Evolutionary conservation across 331 rosid species (phyloP), one percentile per base, ranked within the genome.

Genomic region (Quercus tomentella): DNA sequence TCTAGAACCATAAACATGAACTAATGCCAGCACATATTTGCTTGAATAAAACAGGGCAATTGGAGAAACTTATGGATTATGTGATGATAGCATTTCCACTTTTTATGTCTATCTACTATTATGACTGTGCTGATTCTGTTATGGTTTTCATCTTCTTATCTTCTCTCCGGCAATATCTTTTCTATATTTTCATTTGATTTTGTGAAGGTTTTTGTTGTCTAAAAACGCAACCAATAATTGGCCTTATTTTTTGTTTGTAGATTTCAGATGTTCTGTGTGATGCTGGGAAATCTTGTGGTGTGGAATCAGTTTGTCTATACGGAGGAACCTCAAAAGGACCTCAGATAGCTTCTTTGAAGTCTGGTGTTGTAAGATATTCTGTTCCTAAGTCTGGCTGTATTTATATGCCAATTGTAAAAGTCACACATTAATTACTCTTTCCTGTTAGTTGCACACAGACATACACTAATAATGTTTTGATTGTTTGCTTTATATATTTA

Each of bases 311-410:
- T 75, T 90, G 98, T 83, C 76, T 96, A 87, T 93, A 90, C 45
- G 99, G 99, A 80, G 99, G 99, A 86, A 91, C 96, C 69, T 88
- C 98, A 74, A 96, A 93, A 86, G 91, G 87, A 69, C 96, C 94
- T 31, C 99, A 96, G 74, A 91, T 93, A 79, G 79, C 94, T 67
- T 35, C 89, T 54, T 84, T 96, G n/a, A 93, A 96, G 86, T 89
- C 97, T 87, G 99, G 99, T 70, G 77, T 93, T 80, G 98, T 96
- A 89, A 87, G 99, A 84, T 81, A 66, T 84, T 74, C 80, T 25
- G 70, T 67, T 84, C 54, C 16, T 57, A 69, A 49, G n/a, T 6
- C 14, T 15, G 41, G 41, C 21, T 30, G 41, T 28, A 28, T 28
- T 65, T 65, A 65, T 30, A 65, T 65, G 43, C 22, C 70, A 65